Evolutionary conservation across 1,284 basidiomycete genomes (phyloP).

Genomic region (Caloboletus firmus): DNA sequence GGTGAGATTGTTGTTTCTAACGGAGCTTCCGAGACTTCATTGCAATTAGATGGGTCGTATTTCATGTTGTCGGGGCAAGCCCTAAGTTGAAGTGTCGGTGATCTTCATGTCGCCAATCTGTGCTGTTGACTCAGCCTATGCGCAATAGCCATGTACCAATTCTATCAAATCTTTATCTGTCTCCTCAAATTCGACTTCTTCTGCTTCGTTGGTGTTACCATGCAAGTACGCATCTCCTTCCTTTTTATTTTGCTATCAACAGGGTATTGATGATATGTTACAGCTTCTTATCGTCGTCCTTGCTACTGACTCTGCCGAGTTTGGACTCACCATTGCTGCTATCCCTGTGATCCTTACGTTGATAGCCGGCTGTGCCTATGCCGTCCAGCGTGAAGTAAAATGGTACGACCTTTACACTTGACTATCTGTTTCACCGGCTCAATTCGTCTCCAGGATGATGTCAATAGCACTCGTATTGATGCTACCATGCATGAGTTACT

Average conservation of each 20-base stretch:
- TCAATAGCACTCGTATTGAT: conserved; percentile 65
- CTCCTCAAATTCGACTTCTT: conserved; percentile 88
- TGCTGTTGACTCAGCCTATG: conserved; percentile 8
- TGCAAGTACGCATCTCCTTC: conserved; percentile 56
- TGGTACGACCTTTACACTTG: conserved; percentile 46
- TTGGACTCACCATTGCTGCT: conserved; percentile 76
- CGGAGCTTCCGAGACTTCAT: conserved; percentile 5
- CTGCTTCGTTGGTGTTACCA: conserved; percentile 80
- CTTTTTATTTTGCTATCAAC: not conserved
- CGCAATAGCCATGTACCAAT: conserved; percentile 73
- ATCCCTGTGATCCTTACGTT: conserved; percentile 76
- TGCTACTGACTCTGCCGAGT: conserved; percentile 61
- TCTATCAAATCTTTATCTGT: conserved; percentile 82
- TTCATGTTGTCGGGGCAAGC: conserved; percentile 81
- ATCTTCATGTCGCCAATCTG: not conserved
- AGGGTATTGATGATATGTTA: not conserved
- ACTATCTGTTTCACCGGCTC: not conserved
- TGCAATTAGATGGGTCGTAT: conserved; percentile 70
- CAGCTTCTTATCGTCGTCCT: conserved; percentile 78
- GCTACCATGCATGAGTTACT: conserved; percentile 72
- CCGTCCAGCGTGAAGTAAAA: conserved; percentile 77
- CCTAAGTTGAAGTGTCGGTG: conserved; percentile 73
- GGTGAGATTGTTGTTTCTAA: conserved; percentile 41
- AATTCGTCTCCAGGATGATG: conserved; percentile 53
- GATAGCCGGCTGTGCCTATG: conserved; percentile 63